Base-by-base conservation (phyloP, 2,329 filamentous ascomycete species). In the Sporothrix mexicana region DNA sequence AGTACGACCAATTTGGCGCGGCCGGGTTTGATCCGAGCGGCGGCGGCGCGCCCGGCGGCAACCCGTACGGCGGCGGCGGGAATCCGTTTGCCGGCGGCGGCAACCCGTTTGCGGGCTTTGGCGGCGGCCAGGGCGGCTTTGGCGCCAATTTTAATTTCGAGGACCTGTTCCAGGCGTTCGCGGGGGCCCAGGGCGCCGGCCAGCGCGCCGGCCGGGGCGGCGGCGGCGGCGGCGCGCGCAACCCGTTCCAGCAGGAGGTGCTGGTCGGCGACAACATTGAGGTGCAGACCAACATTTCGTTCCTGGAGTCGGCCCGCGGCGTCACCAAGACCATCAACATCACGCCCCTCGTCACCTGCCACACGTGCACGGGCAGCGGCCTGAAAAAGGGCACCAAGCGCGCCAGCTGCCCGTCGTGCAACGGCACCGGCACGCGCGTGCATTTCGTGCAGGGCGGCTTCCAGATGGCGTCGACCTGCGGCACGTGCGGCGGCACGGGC, bases 191-290 rank as follows among this genome's bases (percentile, higher is more conserved):
- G 57, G 80, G 82, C 7, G 81, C 88, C 5, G 90, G 91, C 76
- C 88, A 89, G 17, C 82, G 84, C 25, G 82, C 84, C 70, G 83
- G 76, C 61, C 87, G 77, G 77, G 86, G 80, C 73, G 80, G 82
- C 30, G 87, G 77, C 76, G 86, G 80, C 73, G 81, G 80, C 72
- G 81, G 76, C 73, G 81, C 82, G 30, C 86, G 88, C 51, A 90
- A 87, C 71, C 91, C 92, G 12, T 96, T 96, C 79, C 89, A 86
- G 77, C 84, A 94, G 78, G 92, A 97, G 80, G 89, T 97, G 23
- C 80, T 97, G 77, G 92, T 97, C n/a, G 96, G 96, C 74, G 94
- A 98, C 76, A 94, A 97, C 80, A 97, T 99, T 78, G 95, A 98
- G 81, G 92, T 98, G 30, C 94, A 97, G 82, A 91, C 93, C 68